Base-by-base conservation (phyloP, 768 basidiomycete genomes). In the Thelephora ganbajun region DNA sequence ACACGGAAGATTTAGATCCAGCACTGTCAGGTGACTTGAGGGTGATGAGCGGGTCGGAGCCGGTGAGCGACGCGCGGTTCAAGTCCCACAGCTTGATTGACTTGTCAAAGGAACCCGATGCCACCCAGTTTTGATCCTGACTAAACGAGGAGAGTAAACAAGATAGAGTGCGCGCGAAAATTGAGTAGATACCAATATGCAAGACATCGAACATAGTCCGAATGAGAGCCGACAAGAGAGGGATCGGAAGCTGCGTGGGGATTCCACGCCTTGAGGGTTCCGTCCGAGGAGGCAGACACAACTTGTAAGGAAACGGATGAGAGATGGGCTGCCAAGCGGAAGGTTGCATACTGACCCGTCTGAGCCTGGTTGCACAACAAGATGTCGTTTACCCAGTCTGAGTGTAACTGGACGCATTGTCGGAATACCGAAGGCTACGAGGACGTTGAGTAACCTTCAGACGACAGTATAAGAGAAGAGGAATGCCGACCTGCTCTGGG, bases 311-410 rank as follows among this genome's bases (percentile, higher is more conserved):
- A 53, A 52, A 43, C 42, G 33, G 37, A 41, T 16, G 30, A n/a
- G 35, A 35, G 35, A 9, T 30, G 5, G 9, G 26, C 9, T 30
- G 45, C 14, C 45, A 22, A 16, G 37, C 13, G 50, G 39, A 33
- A 2, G 35, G 35, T 39, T 5, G 1, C 23, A 13, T 2, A 64
- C 78, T 39, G 44, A 83, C 87, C 68, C 2, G 85, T 96, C 60
- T 93, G 92, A 54, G 96, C 91, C 51, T 79, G 72, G 59, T 97
- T 93, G 66, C 88, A 92, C 14, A 99, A 72, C 2, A 91, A 59
- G 43, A 98, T 77, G 56, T 98, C 94, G 59, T 96, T 99, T 33
- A 98, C 78, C 94, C 94, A 99, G 64, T 97, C 93, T 1, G 80
- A 81, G 61, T 97, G 92, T 5, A 78, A 74, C 59, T 97, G 92